Conservation (phyloP, 306 rosid genomes). For the Luffa aegyptiaca region DNA sequence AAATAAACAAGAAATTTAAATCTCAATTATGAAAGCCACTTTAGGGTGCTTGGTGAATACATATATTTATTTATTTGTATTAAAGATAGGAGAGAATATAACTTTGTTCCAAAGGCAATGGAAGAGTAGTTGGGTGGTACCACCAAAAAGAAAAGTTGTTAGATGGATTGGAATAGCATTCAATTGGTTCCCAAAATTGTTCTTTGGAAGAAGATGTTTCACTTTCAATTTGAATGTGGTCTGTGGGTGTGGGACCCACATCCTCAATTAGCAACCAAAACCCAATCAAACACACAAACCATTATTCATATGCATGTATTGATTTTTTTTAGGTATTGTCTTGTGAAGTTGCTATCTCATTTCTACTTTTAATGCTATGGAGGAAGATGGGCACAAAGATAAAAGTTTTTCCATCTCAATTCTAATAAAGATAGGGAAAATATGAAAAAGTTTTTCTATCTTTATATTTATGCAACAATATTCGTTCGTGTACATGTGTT, state of each 20-base stretch:
- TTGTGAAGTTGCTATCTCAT: background rate
- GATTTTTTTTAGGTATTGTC: background rate
- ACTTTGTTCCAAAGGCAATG: conserved; percentile 11
- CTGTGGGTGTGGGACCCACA: background rate
- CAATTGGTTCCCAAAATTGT: background rate
- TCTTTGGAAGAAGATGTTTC: background rate
- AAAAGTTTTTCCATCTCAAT: background rate
- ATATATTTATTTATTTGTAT: background rate
- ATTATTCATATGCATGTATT: background rate
- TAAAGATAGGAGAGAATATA: background rate
- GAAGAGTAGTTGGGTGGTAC: background rate
- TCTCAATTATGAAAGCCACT: background rate
- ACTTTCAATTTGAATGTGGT: background rate
- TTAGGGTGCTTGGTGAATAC: background rate
- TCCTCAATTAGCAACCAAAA: background rate
- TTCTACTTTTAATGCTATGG: background rate
- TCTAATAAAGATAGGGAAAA: background rate
- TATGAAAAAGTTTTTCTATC: too few species aligned
- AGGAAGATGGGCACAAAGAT: background rate
- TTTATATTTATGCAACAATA: too few species aligned
- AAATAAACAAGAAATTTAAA: background rate
- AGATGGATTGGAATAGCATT: background rate
- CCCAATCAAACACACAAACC: background rate
- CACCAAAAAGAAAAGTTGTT: background rate
- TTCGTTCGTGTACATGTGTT: too few species aligned